A percentile compares a stretch with the other conserved stretches of the same genome.
These are phyloP conservation scores for Tardiomyces blankii DNA, from an alignment of 1,139 yeast genomes.

Conservation along the genomic window DNA sequence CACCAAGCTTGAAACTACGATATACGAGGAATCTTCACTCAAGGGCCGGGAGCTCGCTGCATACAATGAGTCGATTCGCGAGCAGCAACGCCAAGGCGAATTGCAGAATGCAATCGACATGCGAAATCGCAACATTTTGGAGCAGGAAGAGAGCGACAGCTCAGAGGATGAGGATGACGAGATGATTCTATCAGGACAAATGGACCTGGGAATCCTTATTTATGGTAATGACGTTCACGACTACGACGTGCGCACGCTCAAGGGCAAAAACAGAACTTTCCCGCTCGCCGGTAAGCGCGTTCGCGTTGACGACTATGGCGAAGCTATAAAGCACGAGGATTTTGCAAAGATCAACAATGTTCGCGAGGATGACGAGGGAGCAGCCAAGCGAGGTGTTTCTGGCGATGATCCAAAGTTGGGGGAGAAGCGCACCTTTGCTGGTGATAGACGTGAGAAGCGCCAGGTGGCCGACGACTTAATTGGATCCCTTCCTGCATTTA, in stretches of 20 bases:
- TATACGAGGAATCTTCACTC: constrained; percentile 19
- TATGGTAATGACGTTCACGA: constrained; percentile 39
- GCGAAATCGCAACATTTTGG: constrained; percentile 44
- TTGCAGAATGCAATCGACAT: constrained; percentile 45
- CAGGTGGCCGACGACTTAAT: constrained; percentile 33
- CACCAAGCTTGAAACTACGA: constrained; percentile 13
- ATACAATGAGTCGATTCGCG: constrained; percentile 19
- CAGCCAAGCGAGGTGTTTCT: background rate
- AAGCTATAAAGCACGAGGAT: constrained; percentile 50
- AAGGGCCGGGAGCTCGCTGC: constrained; percentile 25
- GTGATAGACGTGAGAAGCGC: constrained; percentile 6
- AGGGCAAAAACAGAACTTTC: constrained; percentile 64
- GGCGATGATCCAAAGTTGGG: constrained; percentile 25
- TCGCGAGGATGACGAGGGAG: constrained; percentile 1
- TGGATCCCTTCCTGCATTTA: constrained; percentile 29
- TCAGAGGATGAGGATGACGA: constrained; percentile 23
- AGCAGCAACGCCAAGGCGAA: constrained; percentile 35
- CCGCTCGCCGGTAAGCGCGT: constrained; percentile 52
- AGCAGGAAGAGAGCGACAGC: constrained; percentile 29
- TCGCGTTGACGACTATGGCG: constrained; percentile 80
- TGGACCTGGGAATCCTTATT: constrained; percentile 23
- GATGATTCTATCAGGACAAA: constrained; percentile 13
- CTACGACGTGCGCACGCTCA: constrained; percentile 50
- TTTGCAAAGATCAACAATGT: constrained; percentile 29
- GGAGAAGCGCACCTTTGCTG: constrained; percentile 30